A percentile compares a stretch with the other conserved stretches of the same genome.
Conservation (phyloP, 2,329 filamentous ascomycete species). For the Calonectria henricotiae region DNA sequence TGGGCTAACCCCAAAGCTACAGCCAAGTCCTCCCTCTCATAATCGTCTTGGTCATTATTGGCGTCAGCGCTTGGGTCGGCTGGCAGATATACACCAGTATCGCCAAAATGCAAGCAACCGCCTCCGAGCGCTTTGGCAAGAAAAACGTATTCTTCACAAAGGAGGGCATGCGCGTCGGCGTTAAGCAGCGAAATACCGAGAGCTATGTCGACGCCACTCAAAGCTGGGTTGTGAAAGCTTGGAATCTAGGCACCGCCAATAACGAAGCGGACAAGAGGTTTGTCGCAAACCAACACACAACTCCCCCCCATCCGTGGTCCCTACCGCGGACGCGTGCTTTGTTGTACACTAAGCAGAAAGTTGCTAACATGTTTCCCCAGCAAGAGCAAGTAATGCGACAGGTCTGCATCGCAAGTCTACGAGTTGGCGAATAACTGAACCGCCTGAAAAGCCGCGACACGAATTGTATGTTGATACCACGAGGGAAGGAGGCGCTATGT, state of each 20-base stretch:
- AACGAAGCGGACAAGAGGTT: slow-evolving; percentile 40
- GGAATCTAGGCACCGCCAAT: slow-evolving; percentile 69
- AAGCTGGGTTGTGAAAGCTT: slow-evolving; percentile 77
- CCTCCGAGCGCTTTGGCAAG: slow-evolving; percentile 80
- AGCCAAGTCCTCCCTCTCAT: slow-evolving; percentile 79
- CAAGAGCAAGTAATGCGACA: slow-evolving; percentile 46
- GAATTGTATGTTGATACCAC: slow-evolving; percentile 9
- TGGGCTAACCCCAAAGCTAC: slow-evolving; percentile 31
- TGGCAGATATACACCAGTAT: slow-evolving; percentile 82
- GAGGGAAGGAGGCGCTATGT: background rate
- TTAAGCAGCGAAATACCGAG: slow-evolving; percentile 79
- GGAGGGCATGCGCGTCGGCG: slow-evolving; percentile 80
- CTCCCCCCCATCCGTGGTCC: background rate
- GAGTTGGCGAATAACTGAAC: slow-evolving; percentile 5
- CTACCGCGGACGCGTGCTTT: background rate
- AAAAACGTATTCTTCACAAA: slow-evolving; percentile 84
- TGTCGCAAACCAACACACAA: background rate
- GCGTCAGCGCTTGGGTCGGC: slow-evolving; percentile 74
- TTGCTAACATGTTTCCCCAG: slow-evolving; percentile 43
- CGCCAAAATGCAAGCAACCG: slow-evolving; percentile 76
- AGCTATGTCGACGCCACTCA: slow-evolving; percentile 83
- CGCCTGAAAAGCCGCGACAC: background rate
- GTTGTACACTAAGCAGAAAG: background rate
- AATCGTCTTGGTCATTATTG: slow-evolving; percentile 76
- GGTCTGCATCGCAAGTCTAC: slow-evolving; percentile 14